Evolutionary conservation across 352 stramenopile species (phyloP), one percentile per base, ranked within the genome.

Genomic region (Globisporangium carolinianum): DNA sequence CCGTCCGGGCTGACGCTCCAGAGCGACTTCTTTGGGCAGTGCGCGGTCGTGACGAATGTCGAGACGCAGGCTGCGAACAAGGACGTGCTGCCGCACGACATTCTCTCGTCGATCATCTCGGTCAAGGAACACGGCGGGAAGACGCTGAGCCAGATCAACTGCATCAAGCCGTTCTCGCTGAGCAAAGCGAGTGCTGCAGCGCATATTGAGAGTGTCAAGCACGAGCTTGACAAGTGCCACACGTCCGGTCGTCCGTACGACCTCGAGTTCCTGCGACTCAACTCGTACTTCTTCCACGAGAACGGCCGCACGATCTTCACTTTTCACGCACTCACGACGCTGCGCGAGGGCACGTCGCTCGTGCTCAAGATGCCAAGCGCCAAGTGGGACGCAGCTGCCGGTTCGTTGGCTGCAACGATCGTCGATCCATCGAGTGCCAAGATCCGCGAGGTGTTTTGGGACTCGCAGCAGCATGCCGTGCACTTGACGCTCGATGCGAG

Each of bases 11-110:
- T 86, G 36, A 76, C 69, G 4, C 50, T 86, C 18, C 68, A 60
- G 15, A 68, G 60, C 9, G 76, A 86, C 53, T 86, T 86, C 39
- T 86, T 82, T 56, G 76, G 76, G 0, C 76, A 86, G 56, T 83
- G 73, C 45, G 61, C 65, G 10, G 68, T 86, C 17, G 73, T 84
- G 9, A 72, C 67, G 1, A 50, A 51, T 0, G 69, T 80, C n/a
- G 72, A 70, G 10, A 80, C 71, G 9, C 60, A 63, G 47, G 69
- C 62, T 11, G 62, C 53, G 17, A 57, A 55, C 3, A 52, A 55
- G 6, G 51, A 52, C 46, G 52, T 63, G 3, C 37, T 18, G 18
- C 45, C 60, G 41, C 51, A 77, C 45, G 73, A 83, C 42, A 83
- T 83, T 43, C 63, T 83, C 32, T 65, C 67, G 0, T 71, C 69